Evolutionary conservation across 1,139 yeast species (phyloP).

Genomic region (Yamadazyma pseudoaaseri): DNA sequence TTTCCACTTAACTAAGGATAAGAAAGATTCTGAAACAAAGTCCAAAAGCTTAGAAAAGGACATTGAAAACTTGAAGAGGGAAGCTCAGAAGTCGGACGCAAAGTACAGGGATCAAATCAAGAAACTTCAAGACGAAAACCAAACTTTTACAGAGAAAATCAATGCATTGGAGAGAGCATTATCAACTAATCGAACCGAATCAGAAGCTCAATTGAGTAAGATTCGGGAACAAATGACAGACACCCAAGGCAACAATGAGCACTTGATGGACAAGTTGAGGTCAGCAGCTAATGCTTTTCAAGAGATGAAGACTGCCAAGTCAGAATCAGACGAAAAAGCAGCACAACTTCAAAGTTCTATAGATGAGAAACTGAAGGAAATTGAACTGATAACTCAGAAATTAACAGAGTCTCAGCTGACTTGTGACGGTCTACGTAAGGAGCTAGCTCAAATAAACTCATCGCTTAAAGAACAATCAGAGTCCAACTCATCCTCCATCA

Average conservation of each 20-base stretch:
- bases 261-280: constrained; percentile 43
- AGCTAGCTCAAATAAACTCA: constrained; percentile 4
- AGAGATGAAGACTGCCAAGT: constrained; percentile 31
- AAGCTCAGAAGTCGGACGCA: constrained; percentile 19
- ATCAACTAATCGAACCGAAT: constrained; percentile 12
- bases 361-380: constrained; percentile 2
- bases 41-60: constrained; percentile 44
- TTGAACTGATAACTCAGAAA: not conserved
- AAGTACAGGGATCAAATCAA: constrained; percentile 25
- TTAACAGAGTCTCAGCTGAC: constrained; percentile 2
- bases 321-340: constrained; percentile 12
- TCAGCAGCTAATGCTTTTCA: constrained; percentile 48
- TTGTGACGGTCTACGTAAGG: constrained; percentile 5
- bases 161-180: constrained; percentile 20
- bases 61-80: constrained; percentile 20
- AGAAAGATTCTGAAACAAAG: constrained; percentile 49
- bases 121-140: constrained; percentile 21
- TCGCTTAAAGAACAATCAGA: not conserved
- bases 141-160: constrained; percentile 22
- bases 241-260: constrained; percentile 34
- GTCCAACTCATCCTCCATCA: not conserved
- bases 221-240: constrained; percentile 25
- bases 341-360: constrained; percentile 2
- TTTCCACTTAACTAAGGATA: constrained; percentile 61
- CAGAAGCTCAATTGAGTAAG: constrained; percentile 18